Evolutionary conservation across 176 grass and related monocot genomes (phyloP), one percentile per base, ranked within the genome.

Genomic region (Bromus sterilis): DNA sequence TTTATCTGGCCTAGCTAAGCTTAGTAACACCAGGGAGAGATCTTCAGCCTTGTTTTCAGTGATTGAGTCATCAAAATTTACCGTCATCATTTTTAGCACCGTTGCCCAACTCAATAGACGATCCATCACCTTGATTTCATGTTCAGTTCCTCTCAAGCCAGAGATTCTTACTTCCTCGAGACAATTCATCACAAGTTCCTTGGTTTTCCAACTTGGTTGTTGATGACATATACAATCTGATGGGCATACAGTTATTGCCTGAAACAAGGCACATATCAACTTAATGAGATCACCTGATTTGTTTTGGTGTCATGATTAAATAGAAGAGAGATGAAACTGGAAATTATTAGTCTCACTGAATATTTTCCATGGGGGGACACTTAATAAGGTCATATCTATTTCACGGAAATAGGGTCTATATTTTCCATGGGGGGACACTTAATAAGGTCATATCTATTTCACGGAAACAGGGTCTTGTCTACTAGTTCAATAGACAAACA

Each of bases 91-190:
- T 71, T 85, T 69, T 37, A 80, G 33, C 23, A 8, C 2, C 20
- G 12, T 63, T 2, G 42, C 76, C 84, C 84, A 80, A 7, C 3
- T 33, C 8, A 86, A 86, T 42, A 86, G 13, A 2, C 7, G 58
- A 35, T 80, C 13, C 25, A 80, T 9, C 33, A 26, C 11, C 55
- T 20, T 36, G 23, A 80, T 15, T 25, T 80, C 77, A 75, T 66
- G 26, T 12, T 75, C 69, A 40, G 57, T 43, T 75, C 69, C 77
- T 55, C 12, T 39, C 25, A 80, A 53, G 2, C 20, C 5, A 26
- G 0, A 12, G 9, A 86, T 66, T 41, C 75, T 14, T 25, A 86
- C 29, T 66, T 80, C 69, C 33, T 66, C 24, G 9, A 86, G 57
- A 34, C 2, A 29, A 56, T 26, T 66, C 58, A 80, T 20, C 44